Evolutionary conservation across 208 protist genomes (phyloP).

Genomic region (Wallacemonas sp.): DNA sequence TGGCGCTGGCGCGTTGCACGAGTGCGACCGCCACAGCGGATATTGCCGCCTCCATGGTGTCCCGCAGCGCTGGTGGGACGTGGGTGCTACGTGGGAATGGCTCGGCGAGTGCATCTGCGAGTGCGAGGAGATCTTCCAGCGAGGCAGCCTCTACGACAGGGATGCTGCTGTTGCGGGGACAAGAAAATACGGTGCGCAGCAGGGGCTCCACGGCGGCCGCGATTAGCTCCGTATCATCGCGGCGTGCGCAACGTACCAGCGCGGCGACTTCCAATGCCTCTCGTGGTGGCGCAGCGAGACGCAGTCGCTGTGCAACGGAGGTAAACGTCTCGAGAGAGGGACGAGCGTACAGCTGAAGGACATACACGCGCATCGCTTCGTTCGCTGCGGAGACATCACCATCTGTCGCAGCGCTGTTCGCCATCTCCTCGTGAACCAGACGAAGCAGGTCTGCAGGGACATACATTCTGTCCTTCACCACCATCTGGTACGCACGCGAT

Average conservation of each 20-base stretch:
- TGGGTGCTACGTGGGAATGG: conserved; percentile 32
- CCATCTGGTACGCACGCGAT: conserved; percentile 23
- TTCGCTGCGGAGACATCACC: too few relatives aligned
- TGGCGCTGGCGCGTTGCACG: too few relatives aligned
- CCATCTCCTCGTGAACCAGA: conserved; percentile 25
- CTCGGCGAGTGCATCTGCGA: conserved; percentile 23
- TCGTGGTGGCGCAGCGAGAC: conserved; percentile 22
- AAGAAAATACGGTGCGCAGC: conserved; percentile 6
- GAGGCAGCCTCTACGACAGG: conserved; percentile 25
- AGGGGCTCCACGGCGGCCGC: conserved; percentile 21
- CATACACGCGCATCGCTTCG: conserved; percentile 1
- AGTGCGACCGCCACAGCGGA: conserved; percentile 13
- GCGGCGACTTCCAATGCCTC: conserved; percentile 29
- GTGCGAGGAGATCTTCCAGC: conserved; percentile 23
- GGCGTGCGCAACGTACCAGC: conserved; percentile 29
- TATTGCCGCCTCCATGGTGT: not conserved
- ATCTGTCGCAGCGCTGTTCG: too few relatives aligned
- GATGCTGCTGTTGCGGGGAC: not conserved
- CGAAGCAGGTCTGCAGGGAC: conserved; percentile 33
- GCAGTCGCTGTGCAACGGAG: conserved; percentile 17
- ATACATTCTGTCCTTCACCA: conserved; percentile 8
- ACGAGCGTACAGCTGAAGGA: not conserved
- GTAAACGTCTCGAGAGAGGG: not conserved
- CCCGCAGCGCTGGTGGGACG: not conserved
- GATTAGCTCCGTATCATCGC: conserved; percentile 34